phyloP scores from a whole-genome alignment of 208 protist genomes.

The Phytomonas sp. region DNA sequence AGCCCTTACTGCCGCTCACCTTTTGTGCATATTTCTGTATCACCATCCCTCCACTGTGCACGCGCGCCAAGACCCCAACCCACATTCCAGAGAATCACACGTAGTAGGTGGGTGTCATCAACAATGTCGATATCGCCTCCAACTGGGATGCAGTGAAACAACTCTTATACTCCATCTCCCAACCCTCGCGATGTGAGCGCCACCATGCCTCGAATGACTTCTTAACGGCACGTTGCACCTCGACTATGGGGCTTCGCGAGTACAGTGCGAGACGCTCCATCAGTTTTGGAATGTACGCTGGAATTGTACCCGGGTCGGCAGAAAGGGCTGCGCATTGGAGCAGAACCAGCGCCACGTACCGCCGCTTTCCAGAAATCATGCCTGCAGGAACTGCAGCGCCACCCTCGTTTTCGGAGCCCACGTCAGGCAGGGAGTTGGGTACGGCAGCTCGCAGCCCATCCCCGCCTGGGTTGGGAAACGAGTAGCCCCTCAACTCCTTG shows the following conservation, averaged over 20 bases:
- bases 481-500: conserved; percentile 19
- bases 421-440: no score
- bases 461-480: no score
- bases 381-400: not conserved
- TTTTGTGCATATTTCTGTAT: no score
- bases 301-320: conserved; percentile 37
- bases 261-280: conserved; percentile 39
- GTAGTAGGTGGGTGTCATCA: conserved; percentile 50
- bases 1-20: no score
- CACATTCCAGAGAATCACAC: conserved; percentile 25
- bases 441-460: no score
- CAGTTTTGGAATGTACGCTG: conserved; percentile 44
- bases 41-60: no score
- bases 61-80: no score
- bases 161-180: conserved; percentile 53
- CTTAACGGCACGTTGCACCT: conserved; percentile 41
- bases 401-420: no score
- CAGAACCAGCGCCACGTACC: conserved; percentile 35
- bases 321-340: conserved; percentile 55
- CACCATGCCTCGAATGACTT: conserved; percentile 72
- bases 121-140: conserved; percentile 33
- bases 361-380: conserved; percentile 13
- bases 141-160: conserved; percentile 50
- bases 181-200: conserved; percentile 59
- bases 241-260: conserved; percentile 24